Evolutionary conservation across 495 filamentous ascomycete genomes (phyloP).

Genomic region (Penicillium alfredii): DNA sequence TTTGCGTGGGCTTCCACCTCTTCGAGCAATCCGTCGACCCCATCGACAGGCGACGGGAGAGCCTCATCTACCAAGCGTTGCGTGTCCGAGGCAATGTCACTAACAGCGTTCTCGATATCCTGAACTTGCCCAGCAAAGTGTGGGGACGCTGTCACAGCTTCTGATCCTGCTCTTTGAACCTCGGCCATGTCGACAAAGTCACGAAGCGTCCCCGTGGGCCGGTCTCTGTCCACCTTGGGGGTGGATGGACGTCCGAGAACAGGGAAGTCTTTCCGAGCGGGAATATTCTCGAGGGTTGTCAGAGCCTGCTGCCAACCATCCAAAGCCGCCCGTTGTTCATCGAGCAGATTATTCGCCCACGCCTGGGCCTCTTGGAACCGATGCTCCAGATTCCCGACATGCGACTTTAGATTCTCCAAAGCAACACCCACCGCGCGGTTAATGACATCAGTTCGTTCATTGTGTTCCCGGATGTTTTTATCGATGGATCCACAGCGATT

Average conservation of each 20-base stretch:
- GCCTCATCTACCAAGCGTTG: conserved; percentile 43
- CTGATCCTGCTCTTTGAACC: conserved; percentile 55
- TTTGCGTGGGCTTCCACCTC: conserved; percentile 80
- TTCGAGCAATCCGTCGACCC: conserved; percentile 56
- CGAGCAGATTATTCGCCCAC: conserved; percentile 64
- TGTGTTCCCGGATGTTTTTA: conserved; percentile 43
- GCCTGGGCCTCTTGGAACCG: conserved; percentile 65
- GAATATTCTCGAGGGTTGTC: conserved; percentile 54
- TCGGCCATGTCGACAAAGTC: conserved; percentile 65
- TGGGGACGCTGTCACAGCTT: conserved; percentile 41
- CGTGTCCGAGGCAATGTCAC: conserved; percentile 48
- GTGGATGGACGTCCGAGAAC: conserved; percentile 44
- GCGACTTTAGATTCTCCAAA: conserved; percentile 72
- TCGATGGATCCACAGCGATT: conserved; percentile 58
- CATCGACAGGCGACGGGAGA: conserved; percentile 28
- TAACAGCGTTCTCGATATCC: conserved; percentile 47
- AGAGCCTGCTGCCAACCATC: conserved; percentile 65
- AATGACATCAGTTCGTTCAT: conserved; percentile 65
- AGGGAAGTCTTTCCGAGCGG: conserved; percentile 52
- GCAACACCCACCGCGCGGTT: conserved; percentile 68
- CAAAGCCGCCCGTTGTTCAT: conserved; percentile 61
- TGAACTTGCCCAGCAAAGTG: conserved; percentile 48
- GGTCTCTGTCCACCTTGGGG: conserved; percentile 32
- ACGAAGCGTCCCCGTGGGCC: conserved; percentile 50
- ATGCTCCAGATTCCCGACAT: conserved; percentile 65